Conservation (phyloP, 176 grass and related monocot species). For the Cocos nucifera region DNA sequence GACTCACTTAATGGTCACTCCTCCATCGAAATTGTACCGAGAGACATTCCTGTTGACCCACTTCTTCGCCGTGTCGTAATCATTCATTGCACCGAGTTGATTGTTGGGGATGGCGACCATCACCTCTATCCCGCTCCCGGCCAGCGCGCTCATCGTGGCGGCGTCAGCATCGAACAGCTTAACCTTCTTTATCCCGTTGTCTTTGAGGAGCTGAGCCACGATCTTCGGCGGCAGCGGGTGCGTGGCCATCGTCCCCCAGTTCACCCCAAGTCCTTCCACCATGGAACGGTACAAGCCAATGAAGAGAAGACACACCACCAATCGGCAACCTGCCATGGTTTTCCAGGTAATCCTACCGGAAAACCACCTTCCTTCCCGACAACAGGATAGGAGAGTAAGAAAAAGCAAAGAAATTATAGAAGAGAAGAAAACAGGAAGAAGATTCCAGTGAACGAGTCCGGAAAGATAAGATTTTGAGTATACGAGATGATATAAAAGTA, state of each 20-base stretch:
- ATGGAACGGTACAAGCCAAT: neutral
- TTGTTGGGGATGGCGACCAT: constrained; percentile 49
- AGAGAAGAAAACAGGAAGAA: no score
- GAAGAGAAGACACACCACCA: neutral
- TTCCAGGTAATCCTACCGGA: neutral
- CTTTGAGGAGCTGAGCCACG: constrained; percentile 34
- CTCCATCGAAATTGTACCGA: constrained; percentile 33
- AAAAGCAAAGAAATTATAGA: no score
- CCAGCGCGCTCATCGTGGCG: constrained; percentile 21
- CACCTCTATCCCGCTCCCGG: constrained; percentile 28
- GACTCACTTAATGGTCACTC: constrained; percentile 47
- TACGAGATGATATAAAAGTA: no score
- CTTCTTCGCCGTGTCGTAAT: constrained; percentile 24
- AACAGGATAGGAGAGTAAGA: no score
- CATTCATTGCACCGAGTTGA: constrained; percentile 33
- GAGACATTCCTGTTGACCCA: constrained; percentile 37
- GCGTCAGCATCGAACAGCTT: constrained; percentile 43
- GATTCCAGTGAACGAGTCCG: no score
- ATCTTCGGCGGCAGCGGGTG: constrained; percentile 34
- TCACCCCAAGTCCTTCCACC: constrained; percentile 37
- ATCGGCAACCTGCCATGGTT: neutral
- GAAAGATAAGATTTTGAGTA: no score
- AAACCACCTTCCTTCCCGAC: no score
- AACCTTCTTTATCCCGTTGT: constrained; percentile 38
- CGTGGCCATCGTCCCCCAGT: constrained; percentile 40